phyloP scores from a whole-genome alignment of 2,329 filamentous ascomycete species.

The Verticillium nubilum region DNA sequence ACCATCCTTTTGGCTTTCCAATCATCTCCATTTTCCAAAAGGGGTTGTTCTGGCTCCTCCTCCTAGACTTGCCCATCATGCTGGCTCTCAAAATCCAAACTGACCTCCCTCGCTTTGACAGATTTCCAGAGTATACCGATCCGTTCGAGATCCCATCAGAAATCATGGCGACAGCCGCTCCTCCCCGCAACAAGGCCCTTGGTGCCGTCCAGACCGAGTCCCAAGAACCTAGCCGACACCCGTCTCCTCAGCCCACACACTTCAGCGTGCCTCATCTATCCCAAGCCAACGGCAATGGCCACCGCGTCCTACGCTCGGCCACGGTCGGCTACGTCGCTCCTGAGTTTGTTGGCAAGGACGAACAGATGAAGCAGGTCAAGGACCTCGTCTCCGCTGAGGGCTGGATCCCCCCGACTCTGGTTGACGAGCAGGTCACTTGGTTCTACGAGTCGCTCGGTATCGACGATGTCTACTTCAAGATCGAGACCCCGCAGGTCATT shows the following conservation, averaged over 20 bases:
- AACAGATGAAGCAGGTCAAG: conserved; percentile 88
- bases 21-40: background rate
- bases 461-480: conserved; percentile 96
- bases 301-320: conserved; percentile 76
- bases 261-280: conserved; percentile 61
- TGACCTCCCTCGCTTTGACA: conserved; percentile 33
- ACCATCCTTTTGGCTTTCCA: background rate
- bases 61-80: conserved; percentile 19
- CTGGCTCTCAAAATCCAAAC: conserved; percentile 31
- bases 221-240: conserved; percentile 50
- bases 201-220: conserved; percentile 34
- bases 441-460: conserved; percentile 98
- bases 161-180: conserved; percentile 25
- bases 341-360: conserved; percentile 85
- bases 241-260: conserved; percentile 85
- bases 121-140: conserved; percentile 40
- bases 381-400: conserved; percentile 70
- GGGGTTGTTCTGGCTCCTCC: background rate
- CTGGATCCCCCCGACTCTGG: conserved; percentile 79
- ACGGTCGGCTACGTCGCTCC: conserved; percentile 93
- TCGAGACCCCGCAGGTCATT: conserved; percentile 80
- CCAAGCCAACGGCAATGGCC: conserved; percentile 51
- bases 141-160: conserved; percentile 24
- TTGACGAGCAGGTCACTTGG: conserved; percentile 85
- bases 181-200: conserved; percentile 34